These are phyloP conservation scores for Cryptococcus neoformans DNA, from an alignment of 1,284 basidiomycete genomes.

Conservation along the genomic window DNA sequence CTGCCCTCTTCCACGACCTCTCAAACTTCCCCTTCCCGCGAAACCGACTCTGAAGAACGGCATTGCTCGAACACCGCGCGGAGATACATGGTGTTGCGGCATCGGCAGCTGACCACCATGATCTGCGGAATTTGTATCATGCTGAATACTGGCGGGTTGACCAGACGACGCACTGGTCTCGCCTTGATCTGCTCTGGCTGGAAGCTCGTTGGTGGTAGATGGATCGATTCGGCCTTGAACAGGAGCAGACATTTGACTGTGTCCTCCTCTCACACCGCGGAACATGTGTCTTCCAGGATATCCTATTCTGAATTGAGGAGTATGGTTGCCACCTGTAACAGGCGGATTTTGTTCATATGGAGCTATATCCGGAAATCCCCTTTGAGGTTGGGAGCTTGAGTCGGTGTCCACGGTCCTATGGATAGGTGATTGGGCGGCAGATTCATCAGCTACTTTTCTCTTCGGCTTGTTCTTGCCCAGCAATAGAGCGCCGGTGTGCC, in stretches of 20 bases:
- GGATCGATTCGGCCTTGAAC: no score
- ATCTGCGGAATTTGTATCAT: neutral
- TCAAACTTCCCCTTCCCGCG: conserved; percentile 9
- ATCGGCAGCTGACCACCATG: neutral
- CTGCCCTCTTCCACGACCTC: conserved; percentile 8
- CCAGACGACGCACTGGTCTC: neutral
- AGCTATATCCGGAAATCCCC: neutral
- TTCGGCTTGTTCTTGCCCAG: conserved; percentile 55
- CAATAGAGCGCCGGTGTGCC: conserved; percentile 83
- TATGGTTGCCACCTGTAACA: neutral
- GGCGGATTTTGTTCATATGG: neutral
- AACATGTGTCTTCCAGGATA: neutral
- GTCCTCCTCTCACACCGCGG: neutral
- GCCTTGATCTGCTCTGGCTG: neutral
- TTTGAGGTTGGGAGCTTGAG: no score
- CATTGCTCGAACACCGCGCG: conserved; percentile 6
- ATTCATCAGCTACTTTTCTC: neutral
- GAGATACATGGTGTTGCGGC: neutral
- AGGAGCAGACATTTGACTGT: neutral
- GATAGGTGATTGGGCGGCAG: neutral
- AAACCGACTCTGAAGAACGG: conserved; percentile 17
- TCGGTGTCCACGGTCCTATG: no score
- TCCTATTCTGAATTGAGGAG: neutral
- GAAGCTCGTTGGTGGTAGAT: no score
- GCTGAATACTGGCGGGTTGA: neutral